Evolutionary conservation across 1,284 basidiomycete genomes (phyloP).

Genomic region (Apiotrichum mycotoxinovorans): DNA sequence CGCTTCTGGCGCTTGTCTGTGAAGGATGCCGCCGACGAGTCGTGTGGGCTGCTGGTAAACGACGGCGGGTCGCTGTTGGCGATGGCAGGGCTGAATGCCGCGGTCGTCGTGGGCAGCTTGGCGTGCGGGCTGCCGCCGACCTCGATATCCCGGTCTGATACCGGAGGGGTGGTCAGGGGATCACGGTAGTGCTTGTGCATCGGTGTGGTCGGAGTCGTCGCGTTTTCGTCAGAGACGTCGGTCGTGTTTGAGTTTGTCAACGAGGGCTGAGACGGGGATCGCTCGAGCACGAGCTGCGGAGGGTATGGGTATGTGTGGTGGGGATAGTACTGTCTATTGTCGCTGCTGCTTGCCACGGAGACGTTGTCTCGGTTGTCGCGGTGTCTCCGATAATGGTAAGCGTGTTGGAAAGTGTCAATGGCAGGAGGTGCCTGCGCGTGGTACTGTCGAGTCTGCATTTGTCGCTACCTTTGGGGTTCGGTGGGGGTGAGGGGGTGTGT

Average conservation of each 20-base stretch:
- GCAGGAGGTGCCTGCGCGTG: background rate
- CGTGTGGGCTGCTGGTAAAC: background rate
- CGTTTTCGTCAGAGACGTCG: conserved; percentile 9
- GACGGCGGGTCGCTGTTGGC: background rate
- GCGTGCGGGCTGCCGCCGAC: no score
- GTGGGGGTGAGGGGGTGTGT: no score
- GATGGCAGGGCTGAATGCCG: background rate
- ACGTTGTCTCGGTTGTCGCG: background rate
- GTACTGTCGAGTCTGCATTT: background rate
- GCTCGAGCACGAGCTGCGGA: background rate
- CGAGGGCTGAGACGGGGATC: conserved; percentile 3
- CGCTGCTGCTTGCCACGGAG: background rate
- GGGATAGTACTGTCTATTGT: background rate
- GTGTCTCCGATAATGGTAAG: background rate
- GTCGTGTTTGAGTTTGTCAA: conserved; percentile 11
- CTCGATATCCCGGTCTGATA: background rate
- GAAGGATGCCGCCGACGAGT: background rate
- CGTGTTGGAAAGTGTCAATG: background rate
- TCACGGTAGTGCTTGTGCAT: conserved; percentile 2
- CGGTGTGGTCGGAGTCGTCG: conserved; percentile 1
- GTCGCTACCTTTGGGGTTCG: no score
- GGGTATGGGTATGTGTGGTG: background rate
- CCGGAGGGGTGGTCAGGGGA: background rate
- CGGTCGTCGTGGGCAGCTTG: no score
- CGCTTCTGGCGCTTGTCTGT: conserved; percentile 3